A percentile compares a stretch with the other conserved stretches of the same genome.
Conservation (phyloP, 495 filamentous ascomycete genomes). For the Lepidopterella palustris region DNA sequence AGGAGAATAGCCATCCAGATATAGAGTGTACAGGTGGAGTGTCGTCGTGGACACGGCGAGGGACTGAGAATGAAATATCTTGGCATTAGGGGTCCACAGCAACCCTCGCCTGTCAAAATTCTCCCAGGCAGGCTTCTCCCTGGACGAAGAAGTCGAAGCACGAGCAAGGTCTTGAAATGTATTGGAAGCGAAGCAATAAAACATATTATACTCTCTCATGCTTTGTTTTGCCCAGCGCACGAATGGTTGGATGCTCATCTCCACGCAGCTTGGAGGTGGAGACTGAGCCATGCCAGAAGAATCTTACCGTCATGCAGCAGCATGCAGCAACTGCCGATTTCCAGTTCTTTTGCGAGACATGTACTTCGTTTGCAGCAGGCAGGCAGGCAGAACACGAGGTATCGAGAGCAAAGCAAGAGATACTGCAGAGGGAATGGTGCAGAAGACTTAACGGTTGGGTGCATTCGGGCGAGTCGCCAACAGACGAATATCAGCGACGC, state of each 20-base stretch:
- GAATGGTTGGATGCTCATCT: background rate
- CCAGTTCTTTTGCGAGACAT: slow-evolving; percentile 79
- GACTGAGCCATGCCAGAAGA: background rate
- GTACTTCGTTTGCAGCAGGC: slow-evolving; percentile 36
- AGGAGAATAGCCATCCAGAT: background rate
- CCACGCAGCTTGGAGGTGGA: background rate
- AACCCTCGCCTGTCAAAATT: background rate
- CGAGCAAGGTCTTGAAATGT: background rate
- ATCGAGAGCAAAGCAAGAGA: background rate
- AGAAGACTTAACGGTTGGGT: background rate
- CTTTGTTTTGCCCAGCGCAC: background rate
- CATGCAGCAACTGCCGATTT: slow-evolving; percentile 44
- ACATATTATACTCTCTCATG: background rate
- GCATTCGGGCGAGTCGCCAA: background rate
- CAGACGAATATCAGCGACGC: too few species aligned
- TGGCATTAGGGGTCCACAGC: background rate
- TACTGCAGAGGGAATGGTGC: background rate
- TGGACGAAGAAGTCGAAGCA: background rate
- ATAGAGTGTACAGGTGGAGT: background rate
- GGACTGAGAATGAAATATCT: background rate
- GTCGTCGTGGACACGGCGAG: background rate
- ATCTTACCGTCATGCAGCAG: background rate
- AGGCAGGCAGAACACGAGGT: background rate
- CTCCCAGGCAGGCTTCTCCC: background rate
- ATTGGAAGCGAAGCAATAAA: slow-evolving; percentile 4